Conservation (phyloP, 1,284 basidiomycete genomes). For the Ganoderma boninense region DNA sequence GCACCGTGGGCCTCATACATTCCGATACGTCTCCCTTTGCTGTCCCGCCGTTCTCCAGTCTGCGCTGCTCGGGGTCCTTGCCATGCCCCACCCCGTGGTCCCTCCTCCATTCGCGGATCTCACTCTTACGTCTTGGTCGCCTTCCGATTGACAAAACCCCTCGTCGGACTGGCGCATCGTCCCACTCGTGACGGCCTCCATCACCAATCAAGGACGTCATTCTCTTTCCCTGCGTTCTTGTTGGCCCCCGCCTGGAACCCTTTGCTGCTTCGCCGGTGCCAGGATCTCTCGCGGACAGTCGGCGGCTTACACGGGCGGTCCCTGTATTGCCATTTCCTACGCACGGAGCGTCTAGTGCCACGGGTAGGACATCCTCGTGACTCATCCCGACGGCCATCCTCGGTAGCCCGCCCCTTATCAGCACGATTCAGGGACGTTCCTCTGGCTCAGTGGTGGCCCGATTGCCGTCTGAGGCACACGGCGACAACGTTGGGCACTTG, state of each 20-base stretch:
- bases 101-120: neutral
- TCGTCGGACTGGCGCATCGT: neutral
- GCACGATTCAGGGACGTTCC: neutral
- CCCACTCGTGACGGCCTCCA: neutral
- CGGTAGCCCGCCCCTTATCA: neutral
- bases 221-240: neutral
- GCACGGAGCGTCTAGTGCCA: neutral
- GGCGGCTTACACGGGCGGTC: neutral
- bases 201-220: neutral
- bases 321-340: neutral
- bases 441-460: neutral
- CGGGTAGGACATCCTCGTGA: neutral
- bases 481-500: neutral
- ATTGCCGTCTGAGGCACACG: neutral
- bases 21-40: neutral
- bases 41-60: neutral
- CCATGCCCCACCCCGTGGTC: constrained; percentile 3
- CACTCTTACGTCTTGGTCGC: constrained; percentile 7
- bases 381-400: neutral
- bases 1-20: neutral
- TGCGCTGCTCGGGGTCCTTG: constrained; percentile 12
- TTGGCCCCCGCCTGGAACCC: neutral
- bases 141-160: constrained; percentile 7
- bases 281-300: neutral
- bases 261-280: neutral